Conservation (phyloP, 208 protist genomes). For the Leishmania mexicana region DNA sequence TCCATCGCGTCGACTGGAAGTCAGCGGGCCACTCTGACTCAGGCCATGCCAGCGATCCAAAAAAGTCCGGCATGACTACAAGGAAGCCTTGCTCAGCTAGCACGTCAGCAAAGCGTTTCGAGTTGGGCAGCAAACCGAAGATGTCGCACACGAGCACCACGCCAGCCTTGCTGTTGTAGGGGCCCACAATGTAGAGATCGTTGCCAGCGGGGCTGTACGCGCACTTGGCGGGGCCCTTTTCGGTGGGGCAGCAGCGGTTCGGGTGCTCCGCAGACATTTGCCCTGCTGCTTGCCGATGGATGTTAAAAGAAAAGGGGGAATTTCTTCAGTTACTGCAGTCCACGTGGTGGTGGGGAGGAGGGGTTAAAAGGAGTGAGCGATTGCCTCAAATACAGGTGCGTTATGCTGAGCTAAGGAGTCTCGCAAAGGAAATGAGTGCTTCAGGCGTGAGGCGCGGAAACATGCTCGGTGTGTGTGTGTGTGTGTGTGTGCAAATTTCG, state of each 20-base stretch:
- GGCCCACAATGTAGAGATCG: conserved; percentile 48
- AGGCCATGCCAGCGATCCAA: conserved; percentile 35
- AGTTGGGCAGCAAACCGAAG: conserved; percentile 55
- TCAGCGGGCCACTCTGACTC: conserved; percentile 38
- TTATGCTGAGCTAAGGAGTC: not conserved
- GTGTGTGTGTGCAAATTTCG: not conserved
- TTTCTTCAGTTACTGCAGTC: not conserved
- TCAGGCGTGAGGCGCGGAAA: not conserved
- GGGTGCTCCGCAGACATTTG: conserved; percentile 12
- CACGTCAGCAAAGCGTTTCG: conserved; percentile 47
- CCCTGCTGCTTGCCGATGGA: not conserved
- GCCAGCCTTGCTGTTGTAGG: conserved; percentile 40
- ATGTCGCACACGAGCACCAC: conserved; percentile 59
- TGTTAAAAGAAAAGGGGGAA: not conserved
- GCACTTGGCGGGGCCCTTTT: conserved; percentile 24
- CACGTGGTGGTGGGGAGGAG: not conserved
- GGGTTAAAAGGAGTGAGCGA: too few relatives aligned
- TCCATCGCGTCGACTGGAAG: conserved; percentile 22
- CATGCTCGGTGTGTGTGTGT: not conserved
- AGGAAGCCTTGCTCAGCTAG: conserved; percentile 52
- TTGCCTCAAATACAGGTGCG: too few relatives aligned
- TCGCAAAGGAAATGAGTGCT: not conserved
- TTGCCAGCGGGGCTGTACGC: conserved; percentile 31
- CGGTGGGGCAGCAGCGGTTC: conserved; percentile 55
- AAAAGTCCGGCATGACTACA: conserved; percentile 69